These are phyloP conservation scores for Stachybotrys elegans DNA, from an alignment of 2,329 filamentous ascomycete genomes.

Conservation along the genomic window DNA sequence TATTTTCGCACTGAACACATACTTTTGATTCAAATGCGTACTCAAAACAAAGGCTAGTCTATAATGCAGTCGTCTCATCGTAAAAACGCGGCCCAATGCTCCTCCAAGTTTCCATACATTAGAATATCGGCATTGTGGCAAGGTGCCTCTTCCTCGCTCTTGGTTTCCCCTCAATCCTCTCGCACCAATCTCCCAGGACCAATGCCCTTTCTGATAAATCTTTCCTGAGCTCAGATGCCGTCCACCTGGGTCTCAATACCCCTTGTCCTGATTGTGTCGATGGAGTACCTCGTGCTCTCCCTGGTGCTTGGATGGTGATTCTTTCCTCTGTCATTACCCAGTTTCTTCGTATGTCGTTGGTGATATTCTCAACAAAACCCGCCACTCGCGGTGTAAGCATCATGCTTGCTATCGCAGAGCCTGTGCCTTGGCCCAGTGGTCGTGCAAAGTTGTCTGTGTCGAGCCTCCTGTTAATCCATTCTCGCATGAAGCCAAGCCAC, in stretches of 20 bases:
- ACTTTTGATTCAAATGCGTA: too few relatives aligned
- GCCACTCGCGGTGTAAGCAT: constrained; percentile 24
- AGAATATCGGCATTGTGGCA: too few relatives aligned
- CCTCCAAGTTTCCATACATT: too few relatives aligned
- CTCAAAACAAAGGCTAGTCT: too few relatives aligned
- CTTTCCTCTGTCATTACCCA: constrained; percentile 32
- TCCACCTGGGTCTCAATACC: constrained; percentile 25
- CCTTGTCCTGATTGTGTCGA: constrained; percentile 31
- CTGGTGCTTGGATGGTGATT: constrained; percentile 34
- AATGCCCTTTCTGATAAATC: constrained; percentile 24
- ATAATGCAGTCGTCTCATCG: too few relatives aligned
- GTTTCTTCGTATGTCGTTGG: constrained; percentile 37
- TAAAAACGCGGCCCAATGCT: too few relatives aligned
- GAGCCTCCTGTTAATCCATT: too few relatives aligned
- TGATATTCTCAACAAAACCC: constrained; percentile 36
- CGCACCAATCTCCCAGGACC: constrained; percentile 30
- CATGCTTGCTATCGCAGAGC: constrained; percentile 2
- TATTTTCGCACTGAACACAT: too few relatives aligned
- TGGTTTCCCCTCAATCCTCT: constrained; percentile 15
- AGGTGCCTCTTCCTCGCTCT: too few relatives aligned
- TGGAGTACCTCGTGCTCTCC: constrained; percentile 20
- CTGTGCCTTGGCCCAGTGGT: constrained; percentile 8
- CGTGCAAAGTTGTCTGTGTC: too few relatives aligned
- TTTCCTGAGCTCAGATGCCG: constrained; percentile 19
- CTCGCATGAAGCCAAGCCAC: too few relatives aligned